Conservation (phyloP, 2,329 filamentous ascomycete genomes). For the Arthrobotrys pseudoclavata region DNA sequence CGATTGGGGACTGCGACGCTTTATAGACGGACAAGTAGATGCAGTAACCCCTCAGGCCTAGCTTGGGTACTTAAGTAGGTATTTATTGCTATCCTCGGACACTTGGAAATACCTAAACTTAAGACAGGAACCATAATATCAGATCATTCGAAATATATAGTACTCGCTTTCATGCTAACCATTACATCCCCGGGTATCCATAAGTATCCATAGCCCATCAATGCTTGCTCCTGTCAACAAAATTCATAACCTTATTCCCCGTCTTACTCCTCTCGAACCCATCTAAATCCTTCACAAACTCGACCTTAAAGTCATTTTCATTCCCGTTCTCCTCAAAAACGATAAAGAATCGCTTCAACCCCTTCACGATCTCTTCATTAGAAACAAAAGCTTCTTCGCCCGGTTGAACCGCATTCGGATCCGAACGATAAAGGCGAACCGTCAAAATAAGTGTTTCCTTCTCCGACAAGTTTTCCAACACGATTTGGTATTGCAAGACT, state of each 20-base stretch:
- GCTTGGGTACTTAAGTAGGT: no score
- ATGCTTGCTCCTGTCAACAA: slow-evolving; percentile 32
- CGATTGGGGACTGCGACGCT: no score
- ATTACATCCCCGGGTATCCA: no score
- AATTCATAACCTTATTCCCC: slow-evolving; percentile 53
- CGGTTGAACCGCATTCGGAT: background rate
- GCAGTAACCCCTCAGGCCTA: no score
- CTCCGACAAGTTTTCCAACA: slow-evolving; percentile 62
- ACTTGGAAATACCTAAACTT: no score
- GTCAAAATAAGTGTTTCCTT: slow-evolving; percentile 16
- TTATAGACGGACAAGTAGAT: no score
- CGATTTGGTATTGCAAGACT: slow-evolving; percentile 68
- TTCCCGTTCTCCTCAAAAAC: background rate
- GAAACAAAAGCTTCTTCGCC: background rate
- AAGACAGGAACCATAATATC: no score
- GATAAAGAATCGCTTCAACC: slow-evolving; percentile 14
- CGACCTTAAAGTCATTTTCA: slow-evolving; percentile 34
- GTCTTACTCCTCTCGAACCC: slow-evolving; percentile 49
- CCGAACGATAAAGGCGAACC: slow-evolving; percentile 28
- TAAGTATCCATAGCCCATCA: background rate
- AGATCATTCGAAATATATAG: no score
- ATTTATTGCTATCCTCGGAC: no score
- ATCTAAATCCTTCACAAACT: slow-evolving; percentile 24
- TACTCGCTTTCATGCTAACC: no score
- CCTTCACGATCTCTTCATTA: background rate